These are phyloP conservation scores for Westerdykella ornata DNA, from an alignment of 2,329 filamentous ascomycete species.

Conservation along the genomic window DNA sequence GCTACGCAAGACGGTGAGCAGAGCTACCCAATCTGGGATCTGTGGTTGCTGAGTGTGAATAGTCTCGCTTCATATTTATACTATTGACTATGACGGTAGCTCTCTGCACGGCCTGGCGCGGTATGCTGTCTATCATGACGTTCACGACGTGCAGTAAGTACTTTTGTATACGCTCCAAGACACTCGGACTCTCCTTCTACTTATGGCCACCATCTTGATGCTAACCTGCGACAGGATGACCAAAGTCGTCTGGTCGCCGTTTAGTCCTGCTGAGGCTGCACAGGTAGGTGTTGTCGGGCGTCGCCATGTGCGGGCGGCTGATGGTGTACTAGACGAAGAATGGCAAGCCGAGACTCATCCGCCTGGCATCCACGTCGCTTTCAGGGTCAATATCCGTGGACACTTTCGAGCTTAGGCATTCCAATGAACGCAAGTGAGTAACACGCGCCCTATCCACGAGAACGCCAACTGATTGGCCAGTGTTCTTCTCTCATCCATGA, in stretches of 20 bases:
- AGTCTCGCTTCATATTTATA: constrained; percentile 28
- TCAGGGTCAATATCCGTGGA: constrained; percentile 75
- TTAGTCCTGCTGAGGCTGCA: constrained; percentile 34
- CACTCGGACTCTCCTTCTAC: neutral
- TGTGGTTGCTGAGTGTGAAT: neutral
- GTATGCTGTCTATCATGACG: constrained; percentile 49
- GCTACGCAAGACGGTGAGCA: constrained; percentile 36
- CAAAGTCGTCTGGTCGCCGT: constrained; percentile 44
- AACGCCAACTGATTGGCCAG: constrained; percentile 33
- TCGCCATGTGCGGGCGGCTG: neutral
- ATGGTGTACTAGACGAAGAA: constrained; percentile 9
- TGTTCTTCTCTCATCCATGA: neutral
- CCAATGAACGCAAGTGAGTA: too few species aligned
- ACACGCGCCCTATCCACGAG: too few species aligned
- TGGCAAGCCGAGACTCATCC: constrained; percentile 54
- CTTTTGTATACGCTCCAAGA: neutral
- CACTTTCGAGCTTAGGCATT: constrained; percentile 57
- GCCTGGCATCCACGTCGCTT: constrained; percentile 74
- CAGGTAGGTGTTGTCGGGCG: neutral
- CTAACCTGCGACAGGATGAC: constrained; percentile 43
- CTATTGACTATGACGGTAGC: constrained; percentile 62
- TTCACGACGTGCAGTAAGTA: constrained; percentile 46
- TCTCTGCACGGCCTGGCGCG: neutral
- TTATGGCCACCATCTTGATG: neutral
- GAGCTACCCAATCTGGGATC: neutral